Percentiles rank a stretch among this genome's conserved stretches.
Conservation (phyloP, 2,329 filamentous ascomycete species). For the Annulohypoxylon truncatum region DNA sequence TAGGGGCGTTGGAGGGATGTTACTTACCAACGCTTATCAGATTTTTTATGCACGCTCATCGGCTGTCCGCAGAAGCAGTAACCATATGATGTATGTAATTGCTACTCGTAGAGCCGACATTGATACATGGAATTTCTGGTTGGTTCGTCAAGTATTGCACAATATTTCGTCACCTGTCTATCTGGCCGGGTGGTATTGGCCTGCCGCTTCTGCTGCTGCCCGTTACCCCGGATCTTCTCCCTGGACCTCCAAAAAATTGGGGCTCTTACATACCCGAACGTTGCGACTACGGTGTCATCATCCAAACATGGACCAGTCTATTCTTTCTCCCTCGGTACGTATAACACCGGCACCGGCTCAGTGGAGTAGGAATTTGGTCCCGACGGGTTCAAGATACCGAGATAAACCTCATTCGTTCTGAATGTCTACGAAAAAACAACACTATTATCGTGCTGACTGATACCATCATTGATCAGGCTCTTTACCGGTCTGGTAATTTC, state of each 20-base stretch:
- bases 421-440: background rate
- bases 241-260: slow-evolving; percentile 21
- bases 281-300: slow-evolving; percentile 35
- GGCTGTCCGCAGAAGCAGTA: slow-evolving; percentile 4
- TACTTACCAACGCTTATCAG: slow-evolving; percentile 11
- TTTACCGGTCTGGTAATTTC: slow-evolving; percentile 21
- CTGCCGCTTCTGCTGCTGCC: slow-evolving; percentile 14
- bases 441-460: slow-evolving; percentile 4
- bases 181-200: slow-evolving; percentile 25
- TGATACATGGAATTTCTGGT: slow-evolving; percentile 15
- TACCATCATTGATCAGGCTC: slow-evolving; percentile 1
- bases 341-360: slow-evolving; percentile 13
- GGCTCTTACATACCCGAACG: slow-evolving; percentile 11
- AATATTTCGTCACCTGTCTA: slow-evolving; percentile 41
- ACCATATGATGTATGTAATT: slow-evolving; percentile 6
- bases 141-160: slow-evolving; percentile 38
- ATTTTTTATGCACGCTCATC: slow-evolving; percentile 7
- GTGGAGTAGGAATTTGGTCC: slow-evolving; percentile 17
- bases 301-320: slow-evolving; percentile 20
- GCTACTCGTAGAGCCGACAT: slow-evolving; percentile 11
- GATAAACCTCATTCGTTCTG: slow-evolving; percentile 7
- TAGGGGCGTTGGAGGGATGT: slow-evolving; percentile 5
- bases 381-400: slow-evolving; percentile 20
- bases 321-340: slow-evolving; percentile 31
- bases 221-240: slow-evolving; percentile 37